These are phyloP conservation scores for Sporothrix brunneoviolacea DNA, from an alignment of 2,329 filamentous ascomycete species.

Conservation along the genomic window DNA sequence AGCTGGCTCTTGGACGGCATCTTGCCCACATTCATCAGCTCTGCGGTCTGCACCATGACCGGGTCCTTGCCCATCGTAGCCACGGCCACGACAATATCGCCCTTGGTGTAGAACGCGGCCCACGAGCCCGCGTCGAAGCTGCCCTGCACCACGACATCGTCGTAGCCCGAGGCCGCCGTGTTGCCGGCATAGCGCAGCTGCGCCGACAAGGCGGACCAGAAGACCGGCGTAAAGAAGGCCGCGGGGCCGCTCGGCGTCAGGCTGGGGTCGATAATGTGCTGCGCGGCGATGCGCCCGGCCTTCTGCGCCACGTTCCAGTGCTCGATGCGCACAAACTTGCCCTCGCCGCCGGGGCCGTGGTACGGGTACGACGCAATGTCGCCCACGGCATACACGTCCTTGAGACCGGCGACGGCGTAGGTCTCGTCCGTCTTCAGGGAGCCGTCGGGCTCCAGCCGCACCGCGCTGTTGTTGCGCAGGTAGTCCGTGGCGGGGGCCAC, in stretches of 20 bases:
- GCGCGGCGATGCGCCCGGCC: constrained; percentile 71
- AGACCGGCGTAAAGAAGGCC: constrained; percentile 75
- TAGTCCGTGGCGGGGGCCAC: constrained; percentile 81
- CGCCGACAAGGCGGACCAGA: constrained; percentile 88
- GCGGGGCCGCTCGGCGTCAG: constrained; percentile 50
- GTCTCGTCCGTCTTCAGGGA: constrained; percentile 74
- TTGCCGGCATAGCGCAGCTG: constrained; percentile 94
- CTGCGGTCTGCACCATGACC: constrained; percentile 71
- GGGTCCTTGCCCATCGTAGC: constrained; percentile 89
- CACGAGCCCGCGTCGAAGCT: constrained; percentile 73
- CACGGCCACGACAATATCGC: constrained; percentile 81
- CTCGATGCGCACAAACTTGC: constrained; percentile 74
- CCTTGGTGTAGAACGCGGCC: constrained; percentile 80
- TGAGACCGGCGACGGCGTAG: constrained; percentile 67
- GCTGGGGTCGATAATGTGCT: constrained; percentile 63
- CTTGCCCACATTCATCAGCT: constrained; percentile 74
- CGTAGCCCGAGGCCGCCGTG: constrained; percentile 63
- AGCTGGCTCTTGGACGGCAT: constrained; percentile 81
- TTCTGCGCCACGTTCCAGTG: constrained; percentile 99
- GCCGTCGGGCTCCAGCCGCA: constrained; percentile 75
- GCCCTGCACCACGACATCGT: constrained; percentile 76
- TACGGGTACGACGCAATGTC: constrained; percentile 96
- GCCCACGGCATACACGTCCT: constrained; percentile 85
- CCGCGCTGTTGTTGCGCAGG: constrained; percentile 61
- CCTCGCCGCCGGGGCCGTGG: constrained; percentile 76